Evolutionary conservation across 2,329 filamentous ascomycete species (phyloP), one percentile per base, ranked within the genome.

Genomic region (Fusarium cicatricum): DNA sequence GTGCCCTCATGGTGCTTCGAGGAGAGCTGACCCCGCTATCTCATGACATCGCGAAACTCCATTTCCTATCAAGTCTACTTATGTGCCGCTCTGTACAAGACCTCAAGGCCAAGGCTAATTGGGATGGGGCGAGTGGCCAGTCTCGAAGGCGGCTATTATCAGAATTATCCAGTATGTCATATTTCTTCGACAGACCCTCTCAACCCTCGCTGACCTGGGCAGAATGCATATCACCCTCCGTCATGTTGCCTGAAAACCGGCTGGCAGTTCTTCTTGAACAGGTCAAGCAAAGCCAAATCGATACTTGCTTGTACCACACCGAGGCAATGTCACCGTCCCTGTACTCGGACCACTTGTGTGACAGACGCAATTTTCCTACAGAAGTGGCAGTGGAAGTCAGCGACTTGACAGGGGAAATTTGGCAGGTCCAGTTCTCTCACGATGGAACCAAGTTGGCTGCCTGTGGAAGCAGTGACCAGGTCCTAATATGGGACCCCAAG

Each of bases 221-320:
- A 94, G 90, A 84, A 79, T 97, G 87, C 52, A 96, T 99, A 72
- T 97, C 95, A 2, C 94, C 95, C 0, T 95, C 92, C 4, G 91
- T 97, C 38, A 98, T 99, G 93, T 90, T 99, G 49, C 95, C 95
- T 2, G 91, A 97, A 70, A 91, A 95, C 72, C 88, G 95, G 7
- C 80, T 99, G 38, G 91, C 92, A 2, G 83, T 87, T 29, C 80
- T 99, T 14, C 79, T 99, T 46, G 83, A 93, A 52, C 88, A 96
- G 63, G 87, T 97, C 32, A 97, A 97, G 72, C 83, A 89, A 58
- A 86, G 83, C 60, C 94, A 97, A 76, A 90, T 97, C 54, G 85
- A 88, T 45, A 85, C 85, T 26, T 99, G 95, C 72, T 77, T 93
- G 33, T 98, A 93, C 74, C 95, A 99, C 76, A 97, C 96, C 47